A percentile compares a stretch with the other conserved stretches of the same genome.
Evolutionary conservation across 2,329 filamentous ascomycete species (phyloP).

Genomic region (Fusarium pseudonygamai): DNA sequence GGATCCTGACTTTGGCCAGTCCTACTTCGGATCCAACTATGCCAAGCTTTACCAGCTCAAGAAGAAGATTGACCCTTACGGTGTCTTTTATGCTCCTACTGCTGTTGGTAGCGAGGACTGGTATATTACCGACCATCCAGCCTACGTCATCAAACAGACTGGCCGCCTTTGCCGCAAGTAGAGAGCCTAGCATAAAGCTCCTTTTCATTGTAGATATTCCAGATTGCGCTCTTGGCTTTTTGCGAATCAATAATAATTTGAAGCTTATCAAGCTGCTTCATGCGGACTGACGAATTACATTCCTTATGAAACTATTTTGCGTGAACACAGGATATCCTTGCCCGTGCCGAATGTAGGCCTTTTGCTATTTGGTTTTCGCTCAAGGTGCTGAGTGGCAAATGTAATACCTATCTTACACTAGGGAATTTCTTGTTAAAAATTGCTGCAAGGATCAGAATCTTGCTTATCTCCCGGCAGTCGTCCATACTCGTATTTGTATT

Average conservation of each 20-base stretch:
- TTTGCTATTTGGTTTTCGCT: too few relatives aligned
- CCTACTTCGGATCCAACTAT: slow-evolving; percentile 51
- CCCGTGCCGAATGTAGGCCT: too few relatives aligned
- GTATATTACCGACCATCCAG: slow-evolving; percentile 26
- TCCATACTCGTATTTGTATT: not conserved
- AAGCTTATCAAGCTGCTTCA: not conserved
- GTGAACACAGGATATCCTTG: not conserved
- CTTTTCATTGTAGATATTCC: not conserved
- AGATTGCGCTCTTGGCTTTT: not conserved
- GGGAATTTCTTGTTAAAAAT: too few relatives aligned
- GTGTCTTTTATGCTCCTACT: slow-evolving; percentile 49
- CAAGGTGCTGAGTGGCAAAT: not conserved
- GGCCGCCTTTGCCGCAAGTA: slow-evolving; percentile 32
- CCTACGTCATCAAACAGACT: slow-evolving; percentile 30
- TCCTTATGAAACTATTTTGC: not conserved
- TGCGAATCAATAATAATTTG: not conserved
- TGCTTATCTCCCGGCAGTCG: not conserved
- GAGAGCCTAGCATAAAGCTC: not conserved
- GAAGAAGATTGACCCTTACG: slow-evolving; percentile 48
- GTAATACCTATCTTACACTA: too few relatives aligned
- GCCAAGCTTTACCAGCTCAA: slow-evolving; percentile 48
- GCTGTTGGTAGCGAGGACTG: slow-evolving; percentile 53
- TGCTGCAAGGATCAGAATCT: not conserved
- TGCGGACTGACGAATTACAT: not conserved
- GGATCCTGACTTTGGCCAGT: slow-evolving; percentile 49